Evolutionary conservation across 1,284 basidiomycete species (phyloP).

Genomic region (Inonotus obliquus): DNA sequence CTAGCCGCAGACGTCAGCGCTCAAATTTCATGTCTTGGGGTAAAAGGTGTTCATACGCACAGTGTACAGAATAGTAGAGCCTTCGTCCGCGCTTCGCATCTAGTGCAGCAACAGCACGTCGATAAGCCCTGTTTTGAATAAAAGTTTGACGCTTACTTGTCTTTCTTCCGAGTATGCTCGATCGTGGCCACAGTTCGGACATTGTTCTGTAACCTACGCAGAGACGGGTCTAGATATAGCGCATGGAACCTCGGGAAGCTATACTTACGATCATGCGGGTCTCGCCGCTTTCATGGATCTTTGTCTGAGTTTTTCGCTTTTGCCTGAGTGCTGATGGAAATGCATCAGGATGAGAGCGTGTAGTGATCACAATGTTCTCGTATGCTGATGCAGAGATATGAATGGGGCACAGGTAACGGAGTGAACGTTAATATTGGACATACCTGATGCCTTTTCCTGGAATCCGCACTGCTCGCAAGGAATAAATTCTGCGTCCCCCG

Average conservation of each 20-base stretch:
- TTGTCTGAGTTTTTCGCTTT: conserved; percentile 89
- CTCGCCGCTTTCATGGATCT: conserved; percentile 71
- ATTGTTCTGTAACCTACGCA: conserved; percentile 83
- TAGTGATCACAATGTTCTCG: conserved; percentile 88
- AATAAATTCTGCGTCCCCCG: conserved; percentile 73
- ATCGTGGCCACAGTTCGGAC: conserved; percentile 83
- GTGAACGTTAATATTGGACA: conserved; percentile 29
- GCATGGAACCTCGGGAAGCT: conserved; percentile 1
- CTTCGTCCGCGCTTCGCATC: conserved; percentile 87
- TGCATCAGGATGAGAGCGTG: conserved; percentile 87
- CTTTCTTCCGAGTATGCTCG: conserved; percentile 76
- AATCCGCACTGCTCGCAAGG: conserved; percentile 86
- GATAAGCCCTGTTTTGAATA: neutral
- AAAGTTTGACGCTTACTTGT: conserved; percentile 45
- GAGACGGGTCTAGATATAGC: conserved; percentile 7
- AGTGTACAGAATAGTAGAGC: conserved; percentile 80
- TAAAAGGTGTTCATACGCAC: conserved; percentile 36
- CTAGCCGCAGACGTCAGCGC: conserved; percentile 29
- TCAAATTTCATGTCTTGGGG: neutral
- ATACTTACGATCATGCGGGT: conserved; percentile 62
- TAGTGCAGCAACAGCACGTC: conserved; percentile 29
- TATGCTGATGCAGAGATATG: conserved; percentile 59
- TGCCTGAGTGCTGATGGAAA: conserved; percentile 89
- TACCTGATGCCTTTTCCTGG: conserved; percentile 83
- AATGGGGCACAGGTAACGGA: neutral